phyloP scores from a whole-genome alignment of 306 rosid genomes.

The Dalbergia cultrata region DNA sequence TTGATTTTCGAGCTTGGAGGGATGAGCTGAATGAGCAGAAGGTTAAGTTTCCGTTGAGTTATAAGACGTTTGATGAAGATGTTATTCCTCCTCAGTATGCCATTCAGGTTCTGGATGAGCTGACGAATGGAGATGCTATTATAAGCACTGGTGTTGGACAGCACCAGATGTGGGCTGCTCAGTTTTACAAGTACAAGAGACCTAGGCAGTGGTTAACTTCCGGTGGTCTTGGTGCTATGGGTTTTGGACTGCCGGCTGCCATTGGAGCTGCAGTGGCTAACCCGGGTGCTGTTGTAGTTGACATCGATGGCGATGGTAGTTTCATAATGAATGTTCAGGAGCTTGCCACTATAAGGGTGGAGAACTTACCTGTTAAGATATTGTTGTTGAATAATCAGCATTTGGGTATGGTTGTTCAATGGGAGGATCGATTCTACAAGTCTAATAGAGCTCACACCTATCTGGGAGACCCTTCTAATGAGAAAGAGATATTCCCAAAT shows the following conservation, averaged over 20 bases:
- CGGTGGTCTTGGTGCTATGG: constrained; percentile 92
- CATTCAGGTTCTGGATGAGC: constrained; percentile 85
- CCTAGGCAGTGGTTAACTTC: constrained; percentile 91
- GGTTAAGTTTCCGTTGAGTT: constrained; percentile 64
- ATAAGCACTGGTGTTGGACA: constrained; percentile 92
- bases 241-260: constrained; percentile 93
- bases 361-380: constrained; percentile 87
- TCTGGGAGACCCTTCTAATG: constrained; percentile 73
- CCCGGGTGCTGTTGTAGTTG: constrained; percentile 67
- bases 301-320: constrained; percentile 94
- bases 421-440: constrained; percentile 94
- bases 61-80: constrained; percentile 72
- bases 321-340: constrained; percentile 91
- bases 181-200: constrained; percentile 70
- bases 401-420: constrained; percentile 94
- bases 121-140: constrained; percentile 80
- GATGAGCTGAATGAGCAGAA: constrained; percentile 82
- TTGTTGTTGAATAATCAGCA: constrained; percentile 86
- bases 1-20: constrained; percentile 79
- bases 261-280: constrained; percentile 88
- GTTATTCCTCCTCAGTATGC: constrained; percentile 87
- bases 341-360: constrained; percentile 76
- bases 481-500: constrained; percentile 72
- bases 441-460: constrained; percentile 88
- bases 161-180: constrained; percentile 95